phyloP scores from a whole-genome alignment of 768 basidiomycete genomes.

The Lentinula raphanica region DNA sequence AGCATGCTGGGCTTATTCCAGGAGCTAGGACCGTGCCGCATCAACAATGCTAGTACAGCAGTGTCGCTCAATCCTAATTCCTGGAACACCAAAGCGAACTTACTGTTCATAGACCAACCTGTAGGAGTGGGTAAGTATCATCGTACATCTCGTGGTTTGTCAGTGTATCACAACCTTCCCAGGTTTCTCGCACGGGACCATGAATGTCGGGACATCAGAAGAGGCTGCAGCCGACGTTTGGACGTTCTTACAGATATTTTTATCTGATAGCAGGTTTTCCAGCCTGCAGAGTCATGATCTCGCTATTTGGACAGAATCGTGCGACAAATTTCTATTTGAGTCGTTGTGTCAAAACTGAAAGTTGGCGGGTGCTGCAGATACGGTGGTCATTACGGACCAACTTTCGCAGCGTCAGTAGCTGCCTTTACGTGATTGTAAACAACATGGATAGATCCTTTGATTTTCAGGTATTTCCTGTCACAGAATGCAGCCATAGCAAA shows the following conservation, averaged over 20 bases:
- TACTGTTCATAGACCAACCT: constrained; percentile 38
- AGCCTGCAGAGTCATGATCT: constrained; percentile 28
- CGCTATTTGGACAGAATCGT: constrained; percentile 39
- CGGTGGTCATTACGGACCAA: constrained; percentile 68
- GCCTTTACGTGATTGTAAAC: not conserved
- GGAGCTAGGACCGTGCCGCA: constrained; percentile 54
- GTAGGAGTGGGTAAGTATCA: constrained; percentile 8
- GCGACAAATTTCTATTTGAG: no score
- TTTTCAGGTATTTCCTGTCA: constrained; percentile 44
- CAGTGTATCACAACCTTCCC: constrained; percentile 14
- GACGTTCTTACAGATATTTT: constrained; percentile 38
- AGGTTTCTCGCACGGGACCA: constrained; percentile 35
- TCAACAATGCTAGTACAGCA: constrained; percentile 26
- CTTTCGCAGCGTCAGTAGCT: constrained; percentile 47
- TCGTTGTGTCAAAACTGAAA: no score
- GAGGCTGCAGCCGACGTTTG: constrained; percentile 33
- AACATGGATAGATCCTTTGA: not conserved
- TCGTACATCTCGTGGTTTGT: not conserved
- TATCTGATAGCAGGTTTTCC: constrained; percentile 31
- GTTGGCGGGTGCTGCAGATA: constrained; percentile 47
- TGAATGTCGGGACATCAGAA: constrained; percentile 25
- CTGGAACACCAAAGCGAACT: constrained; percentile 34
- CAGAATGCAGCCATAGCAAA: constrained; percentile 54
- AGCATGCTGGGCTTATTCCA: constrained; percentile 45
- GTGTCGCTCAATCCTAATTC: constrained; percentile 34